Base-by-base conservation (phyloP, 331 rosid genomes). In the Malus hybrid region DNA sequence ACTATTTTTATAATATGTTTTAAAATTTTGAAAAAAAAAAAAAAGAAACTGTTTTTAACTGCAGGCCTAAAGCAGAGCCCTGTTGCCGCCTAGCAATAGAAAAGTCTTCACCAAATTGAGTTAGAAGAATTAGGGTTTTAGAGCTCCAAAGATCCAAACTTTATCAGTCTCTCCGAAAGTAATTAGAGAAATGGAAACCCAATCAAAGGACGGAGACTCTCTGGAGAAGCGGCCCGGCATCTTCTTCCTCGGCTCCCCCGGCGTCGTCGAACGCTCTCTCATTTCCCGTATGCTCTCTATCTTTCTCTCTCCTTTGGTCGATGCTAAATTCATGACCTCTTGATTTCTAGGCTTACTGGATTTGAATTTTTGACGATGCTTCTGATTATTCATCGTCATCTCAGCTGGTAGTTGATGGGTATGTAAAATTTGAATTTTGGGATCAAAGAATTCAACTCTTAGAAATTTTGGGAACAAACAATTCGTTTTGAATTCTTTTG, bases 251-350 rank as follows among this genome's bases (percentile, higher is more conserved):
- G 98, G 97, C 72, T 77, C 91, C 73, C 78, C 98, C 76, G 85
- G 80, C 69, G 96, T 85, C 56, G 98, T 97, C 85, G 91, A 93
- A 81, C 92, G 90, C 79, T 88, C 97, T 20, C 88, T 93, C 65
- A 71, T 91, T 32, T 93, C 96, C 39, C 89, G 97, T 93, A 85
- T 73, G 73, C 32, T 61, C 7, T 20, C 32, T 24, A 24, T 28
- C 29, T 28, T 3, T 28, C 29, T 28, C 29, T 31, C 32, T 31
- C 32, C 34, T 36, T 28, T 71, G 32, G 32, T 31, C 63, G 57
- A 27, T 10, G 62, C 22, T 48, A 32, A 48, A 19, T 32, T 4
- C 29, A 3, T 34, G 13, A 56, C 50, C 65, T 76, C 29, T 59
- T 69, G 77, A 33, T 71, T 75, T 39, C 32, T 70, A 93, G 97